Evolutionary conservation across 2,329 filamentous ascomycete genomes (phyloP).

Genomic region (Pleoardoris graminearum): DNA sequence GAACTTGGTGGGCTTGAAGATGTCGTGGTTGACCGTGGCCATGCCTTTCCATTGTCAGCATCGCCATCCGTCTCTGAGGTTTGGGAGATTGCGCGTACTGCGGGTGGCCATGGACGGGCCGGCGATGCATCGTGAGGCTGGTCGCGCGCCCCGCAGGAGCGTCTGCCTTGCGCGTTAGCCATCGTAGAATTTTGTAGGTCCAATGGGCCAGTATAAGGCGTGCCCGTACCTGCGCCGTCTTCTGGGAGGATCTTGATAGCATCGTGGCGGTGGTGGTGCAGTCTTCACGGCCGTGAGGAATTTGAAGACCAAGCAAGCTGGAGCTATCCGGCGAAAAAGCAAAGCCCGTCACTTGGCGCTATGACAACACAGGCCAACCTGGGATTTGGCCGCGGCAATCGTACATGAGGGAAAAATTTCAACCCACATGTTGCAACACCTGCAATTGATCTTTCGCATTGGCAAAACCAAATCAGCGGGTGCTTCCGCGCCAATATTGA

Average conservation of each 20-base stretch:
- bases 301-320: conserved; percentile 40
- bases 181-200: conserved; percentile 7
- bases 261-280: conserved; percentile 41
- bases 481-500: neutral
- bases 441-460: too few relatives aligned
- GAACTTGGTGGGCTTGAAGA: conserved; percentile 99
- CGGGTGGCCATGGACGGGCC: conserved; percentile 57
- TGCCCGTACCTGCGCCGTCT: conserved; percentile 53
- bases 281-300: conserved; percentile 38
- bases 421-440: too few relatives aligned
- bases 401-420: conserved; percentile 19
- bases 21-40: conserved; percentile 81
- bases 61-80: neutral
- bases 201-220: conserved; percentile 29
- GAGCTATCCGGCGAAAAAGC: conserved; percentile 42
- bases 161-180: conserved; percentile 50
- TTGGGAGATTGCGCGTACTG: conserved; percentile 50
- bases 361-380: conserved; percentile 31
- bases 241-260: conserved; percentile 51
- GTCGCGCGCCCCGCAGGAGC: conserved; percentile 59
- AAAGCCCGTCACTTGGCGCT: conserved; percentile 33
- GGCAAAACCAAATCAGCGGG: too few relatives aligned
- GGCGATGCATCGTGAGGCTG: conserved; percentile 51
- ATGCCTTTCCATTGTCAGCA: conserved; percentile 34
- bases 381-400: conserved; percentile 23